Evolutionary conservation across 2,329 filamentous ascomycete genomes (phyloP), one percentile per base, ranked within the genome.

Genomic region (Fusarium continuum): DNA sequence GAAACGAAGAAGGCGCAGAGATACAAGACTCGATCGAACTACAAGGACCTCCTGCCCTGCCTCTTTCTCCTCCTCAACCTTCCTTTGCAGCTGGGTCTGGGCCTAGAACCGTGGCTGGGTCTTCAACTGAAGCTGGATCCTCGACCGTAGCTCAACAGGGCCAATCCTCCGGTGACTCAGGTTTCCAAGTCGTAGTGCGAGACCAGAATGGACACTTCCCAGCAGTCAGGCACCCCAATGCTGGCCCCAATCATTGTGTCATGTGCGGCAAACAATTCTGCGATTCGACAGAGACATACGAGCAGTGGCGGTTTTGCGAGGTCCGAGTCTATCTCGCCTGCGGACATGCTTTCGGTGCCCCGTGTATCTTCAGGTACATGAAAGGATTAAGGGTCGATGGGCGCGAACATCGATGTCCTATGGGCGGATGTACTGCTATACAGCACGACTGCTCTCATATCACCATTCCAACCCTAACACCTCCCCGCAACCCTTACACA

Each of bases 331-430:
- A 64, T 38, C 63, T 74, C 14, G 68, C 68, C 6, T 74, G 72
- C 36, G 70, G 72, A 11, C 71, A 74, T 43, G 16, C 14, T 13
- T 71, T 71, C 41, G 70, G 70, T 8, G 55, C 67, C 19, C 8
- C 35, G 5, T 74, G 72, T 20, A 41, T 72, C 19, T 64, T 45
- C 11, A 31, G 29, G 9, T 48, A 47, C 36, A 14, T 53, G 8
- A 11, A 38, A 8, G 4, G 7, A 7, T 8, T 13, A 14, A 4
- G 6, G 9, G 13, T 22, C 35, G 13, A 20, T n/a, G n/a, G 14
- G 14, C 19, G 13, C 29, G 10, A n/a, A 9, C 8, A 45, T 19
- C 22, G 26, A 23, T 29, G 49, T 14, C 46, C 35, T 2, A 26
- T 41, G 29, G 34, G 43, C 9, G 19, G 17, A 7, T 64, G 61